Evolutionary conservation across 768 basidiomycete species (phyloP), one percentile per base, ranked within the genome.

Genomic region (Termitomyces heimii): DNA sequence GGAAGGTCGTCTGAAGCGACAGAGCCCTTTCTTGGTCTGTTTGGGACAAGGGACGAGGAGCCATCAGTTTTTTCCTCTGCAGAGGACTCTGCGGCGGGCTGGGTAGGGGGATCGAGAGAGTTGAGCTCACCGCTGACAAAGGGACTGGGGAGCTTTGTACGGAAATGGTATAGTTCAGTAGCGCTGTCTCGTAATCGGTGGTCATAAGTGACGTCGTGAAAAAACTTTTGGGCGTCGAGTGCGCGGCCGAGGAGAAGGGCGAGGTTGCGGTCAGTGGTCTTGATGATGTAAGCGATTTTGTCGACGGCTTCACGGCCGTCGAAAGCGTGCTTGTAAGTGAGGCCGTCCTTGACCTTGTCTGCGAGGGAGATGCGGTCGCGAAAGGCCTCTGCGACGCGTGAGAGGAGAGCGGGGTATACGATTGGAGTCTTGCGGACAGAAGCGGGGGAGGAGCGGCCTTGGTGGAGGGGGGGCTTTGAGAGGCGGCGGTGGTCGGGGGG

Each of bases 171-270:
- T 31, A 99, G 73, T 72, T 99, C 97, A 60, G 81, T 80, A 0
- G 85, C 75, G 65, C 85, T 93, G 71, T 98, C 97, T 51, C 97
- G 78, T 56, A 99, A 70, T 14, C 96, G 88, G 70, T 99, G 97
- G 66, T 98, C 96, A 67, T 98, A 99, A 9, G 97, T 98, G 63
- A 99, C 97, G 66, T 98, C 97, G 67, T 99, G 97, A 69, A 99
- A 98, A 74, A 94, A 98, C 74, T 98, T 98, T 71, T 98, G 97
- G 9, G 95, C 89, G 66, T 98, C 97, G 53, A 99, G 77, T 3
- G 97, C 94, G 42, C 97, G 83, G 5, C 97, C 97, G n/a, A 98
- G 81, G 2, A 99, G 78, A 45, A 98, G 75, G 12, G 97, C 97
- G 28, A 99, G 81, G 71, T 97, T 98, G 14, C 97, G 82, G 73